Conservation (phyloP, 225 moss, liverwort and hornwort genomes). For the Physcomitrellopsis africana region DNA sequence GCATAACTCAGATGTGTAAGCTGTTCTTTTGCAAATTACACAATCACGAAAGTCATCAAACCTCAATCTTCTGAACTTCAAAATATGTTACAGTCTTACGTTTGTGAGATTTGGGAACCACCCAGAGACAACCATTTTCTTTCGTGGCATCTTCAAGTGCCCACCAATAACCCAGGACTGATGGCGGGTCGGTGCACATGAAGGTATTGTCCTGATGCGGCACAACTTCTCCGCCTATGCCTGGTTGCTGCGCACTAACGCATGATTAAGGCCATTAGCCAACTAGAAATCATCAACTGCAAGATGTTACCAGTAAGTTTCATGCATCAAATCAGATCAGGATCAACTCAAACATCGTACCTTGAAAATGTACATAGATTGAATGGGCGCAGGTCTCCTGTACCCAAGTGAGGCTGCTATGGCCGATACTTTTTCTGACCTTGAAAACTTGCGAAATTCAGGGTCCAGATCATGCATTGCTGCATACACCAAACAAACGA, state of each 20-base stretch:
- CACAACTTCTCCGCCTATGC: slow-evolving; percentile 92
- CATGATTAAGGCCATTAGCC: slow-evolving; percentile 23
- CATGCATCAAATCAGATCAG: neutral
- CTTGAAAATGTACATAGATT: slow-evolving; percentile 99
- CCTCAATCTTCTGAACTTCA: neutral
- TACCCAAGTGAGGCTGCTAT: slow-evolving; percentile 80
- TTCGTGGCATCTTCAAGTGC: slow-evolving; percentile 84
- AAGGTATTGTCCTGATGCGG: slow-evolving; percentile 97
- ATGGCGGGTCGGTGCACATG: slow-evolving; percentile 77
- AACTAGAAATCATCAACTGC: neutral
- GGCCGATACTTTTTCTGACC: slow-evolving; percentile 75
- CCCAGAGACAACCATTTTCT: slow-evolving; percentile 93
- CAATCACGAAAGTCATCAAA: slow-evolving; percentile 8
- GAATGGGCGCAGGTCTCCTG: slow-evolving; percentile 80
- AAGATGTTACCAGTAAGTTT: neutral
- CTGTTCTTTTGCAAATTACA: neutral
- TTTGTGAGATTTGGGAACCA: slow-evolving; percentile 88
- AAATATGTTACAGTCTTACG: slow-evolving; percentile 37
- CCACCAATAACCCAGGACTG: slow-evolving; percentile 86
- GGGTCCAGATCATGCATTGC: slow-evolving; percentile 97
- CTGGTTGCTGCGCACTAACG: slow-evolving; percentile 80
- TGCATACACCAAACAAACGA: slow-evolving; percentile 37
- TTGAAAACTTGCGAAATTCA: slow-evolving; percentile 80
- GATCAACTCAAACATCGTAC: slow-evolving; percentile 34
- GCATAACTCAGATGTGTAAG: slow-evolving; percentile 19